Evolutionary conservation across 371 early-diverging fungal genomes (phyloP), one percentile per base, ranked within the genome.

Genomic region (Smittium culicis): DNA sequence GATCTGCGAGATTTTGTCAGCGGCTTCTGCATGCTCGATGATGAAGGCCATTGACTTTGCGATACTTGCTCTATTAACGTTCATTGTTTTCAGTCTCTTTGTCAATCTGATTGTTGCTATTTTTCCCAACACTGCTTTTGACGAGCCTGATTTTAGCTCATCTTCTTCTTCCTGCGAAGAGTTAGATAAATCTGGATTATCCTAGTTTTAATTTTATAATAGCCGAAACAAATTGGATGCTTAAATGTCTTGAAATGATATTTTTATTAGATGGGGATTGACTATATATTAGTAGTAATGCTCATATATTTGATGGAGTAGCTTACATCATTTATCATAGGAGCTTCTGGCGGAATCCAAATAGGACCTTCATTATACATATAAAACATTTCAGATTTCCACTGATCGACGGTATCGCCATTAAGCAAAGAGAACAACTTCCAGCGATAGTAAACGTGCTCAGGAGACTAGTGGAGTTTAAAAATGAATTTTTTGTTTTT

Each of bases 361-460:
- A 84, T 73, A 5, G 90, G 85, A 0, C 91, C 93, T 27, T 82
- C 84, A 67, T 88, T 87, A 67, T 87, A 88, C 93, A 96, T 94
- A 29, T 84, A 81, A 73, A 96, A 94, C 17, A 93, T 84, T 57
- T 88, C 84, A 25, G 82, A 81, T 28, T 80, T 79, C 96, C 95
- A 94, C 24, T 76, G 72, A 34, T 75, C 72, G 68, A 77, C 82
- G 0, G 83, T 78, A 67, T 96, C 96, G 24, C 93, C 93, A 70
- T 92, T 90, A 67, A 87, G 76, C n/a, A 93, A 76, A 17, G 95
- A 93, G 73, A 83, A 93, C 35, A 94, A 72, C 66, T 86, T 88
- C 95, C 96, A 94, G 27, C 92, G 83, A 75, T 96, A 96, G 66
- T 94, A 94, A 2, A 83, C 73, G 66, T 94, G 95, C 56, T 91